A percentile compares a stretch with the other conserved stretches of the same genome.
phyloP scores from a whole-genome alignment of 2,329 filamentous ascomycete genomes.

The Colletotrichum sojae region DNA sequence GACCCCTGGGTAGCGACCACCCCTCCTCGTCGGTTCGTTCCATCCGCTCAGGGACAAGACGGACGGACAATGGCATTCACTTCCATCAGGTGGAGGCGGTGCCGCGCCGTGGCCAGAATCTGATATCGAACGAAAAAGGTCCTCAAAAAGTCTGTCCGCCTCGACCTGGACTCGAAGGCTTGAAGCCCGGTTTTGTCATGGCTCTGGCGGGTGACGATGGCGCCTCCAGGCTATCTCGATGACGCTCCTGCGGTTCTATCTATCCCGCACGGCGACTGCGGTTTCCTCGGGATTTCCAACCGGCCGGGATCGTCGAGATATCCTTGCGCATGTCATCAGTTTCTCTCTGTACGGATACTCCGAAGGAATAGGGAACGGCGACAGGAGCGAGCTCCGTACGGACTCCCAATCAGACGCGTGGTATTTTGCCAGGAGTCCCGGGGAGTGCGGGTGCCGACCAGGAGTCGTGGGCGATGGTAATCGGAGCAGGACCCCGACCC shows the following conservation, averaged over 20 bases:
- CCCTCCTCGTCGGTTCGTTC: conserved; percentile 37
- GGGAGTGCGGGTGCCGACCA: conserved; percentile 26
- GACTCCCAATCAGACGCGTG: conserved; percentile 22
- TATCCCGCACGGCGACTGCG: not conserved
- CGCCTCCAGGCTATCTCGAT: too few species aligned
- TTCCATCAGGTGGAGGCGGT: conserved; percentile 8
- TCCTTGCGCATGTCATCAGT: conserved; percentile 6
- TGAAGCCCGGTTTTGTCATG: not conserved
- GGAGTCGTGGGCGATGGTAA: conserved; percentile 16
- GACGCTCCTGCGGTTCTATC: too few species aligned
- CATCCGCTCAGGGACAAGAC: conserved; percentile 29
- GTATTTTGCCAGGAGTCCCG: conserved; percentile 11
- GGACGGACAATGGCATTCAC: conserved; percentile 15
- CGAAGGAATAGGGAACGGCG: not conserved
- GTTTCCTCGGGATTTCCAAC: conserved; percentile 3
- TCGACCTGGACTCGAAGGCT: not conserved
- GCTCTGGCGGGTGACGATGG: too few species aligned
- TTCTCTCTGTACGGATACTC: not conserved
- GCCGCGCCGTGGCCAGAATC: not conserved
- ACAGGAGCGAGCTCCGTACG: conserved; percentile 17
- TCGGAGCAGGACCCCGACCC: conserved; percentile 22
- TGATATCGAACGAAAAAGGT: not conserved
- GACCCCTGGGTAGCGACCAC: conserved; percentile 25
- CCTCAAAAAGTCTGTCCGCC: not conserved
- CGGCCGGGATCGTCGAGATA: conserved; percentile 18